Evolutionary conservation across 2,329 filamentous ascomycete genomes (phyloP).

Genomic region (Neodidymelliopsis sp.): DNA sequence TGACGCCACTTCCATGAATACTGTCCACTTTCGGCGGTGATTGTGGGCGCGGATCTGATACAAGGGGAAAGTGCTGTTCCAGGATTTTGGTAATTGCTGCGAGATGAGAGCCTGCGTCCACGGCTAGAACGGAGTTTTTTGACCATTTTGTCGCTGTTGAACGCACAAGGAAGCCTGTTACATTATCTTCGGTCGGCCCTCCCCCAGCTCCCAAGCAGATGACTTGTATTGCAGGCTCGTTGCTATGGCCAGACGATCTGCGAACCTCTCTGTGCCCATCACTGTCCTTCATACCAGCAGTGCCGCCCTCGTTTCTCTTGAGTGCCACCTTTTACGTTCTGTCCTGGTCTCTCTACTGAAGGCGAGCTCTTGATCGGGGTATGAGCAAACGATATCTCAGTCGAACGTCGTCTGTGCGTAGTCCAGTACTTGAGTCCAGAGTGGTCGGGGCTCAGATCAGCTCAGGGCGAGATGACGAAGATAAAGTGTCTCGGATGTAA

Average conservation of each 20-base stretch:
- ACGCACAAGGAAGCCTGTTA: constrained; percentile 87
- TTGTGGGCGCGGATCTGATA: constrained; percentile 36
- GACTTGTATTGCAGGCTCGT: constrained; percentile 55
- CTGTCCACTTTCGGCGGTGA: constrained; percentile 20
- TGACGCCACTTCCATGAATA: constrained; percentile 25
- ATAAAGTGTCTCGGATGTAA: no score
- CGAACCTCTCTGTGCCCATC: constrained; percentile 48
- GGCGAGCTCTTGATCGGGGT: no score
- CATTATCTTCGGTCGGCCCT: constrained; percentile 87
- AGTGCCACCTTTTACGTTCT: not conserved
- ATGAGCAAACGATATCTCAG: not conserved
- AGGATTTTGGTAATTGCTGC: constrained; percentile 84
- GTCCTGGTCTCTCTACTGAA: not conserved
- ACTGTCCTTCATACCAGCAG: constrained; percentile 52
- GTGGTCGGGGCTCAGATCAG: no score
- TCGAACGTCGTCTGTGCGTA: no score
- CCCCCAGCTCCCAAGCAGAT: constrained; percentile 79
- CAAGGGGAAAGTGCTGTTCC: constrained; percentile 61
- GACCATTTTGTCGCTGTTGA: constrained; percentile 81
- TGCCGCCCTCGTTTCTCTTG: not conserved
- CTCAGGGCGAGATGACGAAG: no score
- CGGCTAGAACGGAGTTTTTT: constrained; percentile 83
- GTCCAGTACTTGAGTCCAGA: no score
- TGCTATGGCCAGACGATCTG: constrained; percentile 44
- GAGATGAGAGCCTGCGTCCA: constrained; percentile 92